Evolutionary conservation across 257 asterid genomes (phyloP).

Genomic region (Solanum ossicruentum): DNA sequence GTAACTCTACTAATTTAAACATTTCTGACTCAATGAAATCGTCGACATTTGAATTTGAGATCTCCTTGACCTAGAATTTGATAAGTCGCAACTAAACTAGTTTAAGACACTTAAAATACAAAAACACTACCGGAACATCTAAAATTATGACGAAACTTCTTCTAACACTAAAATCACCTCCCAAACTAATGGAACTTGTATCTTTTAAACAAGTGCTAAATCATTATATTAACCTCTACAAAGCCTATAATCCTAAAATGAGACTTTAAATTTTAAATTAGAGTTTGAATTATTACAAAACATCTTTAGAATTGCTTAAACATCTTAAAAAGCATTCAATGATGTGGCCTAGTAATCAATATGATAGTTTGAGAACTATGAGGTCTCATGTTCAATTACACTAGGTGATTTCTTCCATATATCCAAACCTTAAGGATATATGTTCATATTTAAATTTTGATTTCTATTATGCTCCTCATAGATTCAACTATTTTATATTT

Average conservation of each 20-base stretch:
- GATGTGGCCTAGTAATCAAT: not conserved
- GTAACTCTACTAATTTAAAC: too few species aligned
- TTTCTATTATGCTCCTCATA: not conserved
- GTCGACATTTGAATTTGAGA: too few species aligned
- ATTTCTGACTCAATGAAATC: too few species aligned
- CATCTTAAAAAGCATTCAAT: not conserved
- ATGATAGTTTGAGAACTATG: not conserved
- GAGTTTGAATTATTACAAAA: not conserved
- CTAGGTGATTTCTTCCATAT: not conserved
- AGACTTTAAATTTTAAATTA: not conserved
- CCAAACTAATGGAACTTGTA: too few species aligned
- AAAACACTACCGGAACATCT: too few species aligned
- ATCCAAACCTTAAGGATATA: not conserved
- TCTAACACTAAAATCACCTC: too few species aligned
- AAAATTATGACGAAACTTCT: too few species aligned
- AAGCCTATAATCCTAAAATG: not conserved
- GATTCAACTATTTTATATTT: not conserved
- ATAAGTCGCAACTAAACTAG: too few species aligned
- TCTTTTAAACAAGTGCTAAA: not conserved
- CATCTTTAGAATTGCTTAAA: not conserved
- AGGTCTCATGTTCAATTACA: not conserved
- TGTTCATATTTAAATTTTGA: not conserved
- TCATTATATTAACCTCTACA: not conserved
- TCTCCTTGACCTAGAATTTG: too few species aligned
- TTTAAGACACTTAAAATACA: too few species aligned